Evolutionary conservation across 805 yeast genomes (phyloP).

Genomic region (Wickerhamiella brachini): DNA sequence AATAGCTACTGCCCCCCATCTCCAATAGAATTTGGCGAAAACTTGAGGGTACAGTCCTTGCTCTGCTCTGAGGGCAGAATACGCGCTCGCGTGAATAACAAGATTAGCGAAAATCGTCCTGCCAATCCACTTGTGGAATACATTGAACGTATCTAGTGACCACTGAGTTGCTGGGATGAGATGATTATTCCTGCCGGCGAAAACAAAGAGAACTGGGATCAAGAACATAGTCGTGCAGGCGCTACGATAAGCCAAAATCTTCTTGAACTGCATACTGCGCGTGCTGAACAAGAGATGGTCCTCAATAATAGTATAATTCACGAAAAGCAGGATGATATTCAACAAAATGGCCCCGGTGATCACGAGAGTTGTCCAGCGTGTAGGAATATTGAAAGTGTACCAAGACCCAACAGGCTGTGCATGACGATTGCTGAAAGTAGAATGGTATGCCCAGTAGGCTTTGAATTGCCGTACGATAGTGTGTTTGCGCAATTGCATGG

Average conservation of each 20-base stretch:
- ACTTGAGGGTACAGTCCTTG: slow-evolving; percentile 17
- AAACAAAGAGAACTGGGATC: slow-evolving; percentile 37
- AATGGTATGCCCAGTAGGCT: slow-evolving; percentile 4
- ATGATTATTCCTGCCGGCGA: slow-evolving; percentile 59
- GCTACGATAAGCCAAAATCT: slow-evolving; percentile 10
- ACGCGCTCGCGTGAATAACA: slow-evolving; percentile 40
- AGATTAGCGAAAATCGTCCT: slow-evolving; percentile 36
- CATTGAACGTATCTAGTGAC: slow-evolving; percentile 30
- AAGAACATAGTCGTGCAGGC: slow-evolving; percentile 18
- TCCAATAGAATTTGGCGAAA: slow-evolving; percentile 15
- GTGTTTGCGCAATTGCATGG: not conserved
- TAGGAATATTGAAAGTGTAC: slow-evolving; percentile 21
- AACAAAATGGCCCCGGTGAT: slow-evolving; percentile 23
- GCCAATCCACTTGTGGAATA: slow-evolving; percentile 53
- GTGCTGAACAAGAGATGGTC: slow-evolving; percentile 11
- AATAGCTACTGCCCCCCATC: slow-evolving; percentile 31
- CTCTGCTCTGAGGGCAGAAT: slow-evolving; percentile 23
- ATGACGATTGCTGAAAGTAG: slow-evolving; percentile 4
- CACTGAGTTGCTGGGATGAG: slow-evolving; percentile 38
- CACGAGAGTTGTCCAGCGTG: slow-evolving; percentile 25
- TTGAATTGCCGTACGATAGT: not conserved
- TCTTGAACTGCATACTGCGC: slow-evolving; percentile 13
- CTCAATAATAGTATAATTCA: slow-evolving; percentile 5
- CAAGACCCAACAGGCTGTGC: slow-evolving; percentile 2
- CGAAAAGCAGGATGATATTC: slow-evolving; percentile 19